A percentile compares a stretch with the other conserved stretches of the same genome.
phyloP scores from a whole-genome alignment of 441 rosid species.

The Kokia cookei region DNA sequence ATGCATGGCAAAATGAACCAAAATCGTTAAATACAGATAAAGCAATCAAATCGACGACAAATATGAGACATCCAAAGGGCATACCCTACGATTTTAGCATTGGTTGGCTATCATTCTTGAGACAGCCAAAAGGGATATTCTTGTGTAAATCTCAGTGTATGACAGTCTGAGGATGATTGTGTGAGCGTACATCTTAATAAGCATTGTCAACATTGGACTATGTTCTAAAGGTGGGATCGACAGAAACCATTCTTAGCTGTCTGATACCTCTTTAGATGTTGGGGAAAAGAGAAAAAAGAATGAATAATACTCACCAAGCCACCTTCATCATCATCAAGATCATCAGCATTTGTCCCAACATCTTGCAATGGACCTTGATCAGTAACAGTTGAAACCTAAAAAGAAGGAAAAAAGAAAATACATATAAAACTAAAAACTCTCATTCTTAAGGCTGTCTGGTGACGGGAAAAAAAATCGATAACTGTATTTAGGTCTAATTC shows the following conservation, averaged over 20 bases:
- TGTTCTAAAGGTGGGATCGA: not conserved
- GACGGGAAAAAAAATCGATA: not conserved
- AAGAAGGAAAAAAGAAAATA: slow-evolving; percentile 1
- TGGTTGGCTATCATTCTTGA: not conserved
- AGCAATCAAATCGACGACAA: not conserved
- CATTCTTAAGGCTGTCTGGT: not conserved
- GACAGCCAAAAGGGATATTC: not conserved
- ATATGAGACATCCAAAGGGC: not conserved
- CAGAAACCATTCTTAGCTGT: not conserved
- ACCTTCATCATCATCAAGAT: slow-evolving; percentile 97
- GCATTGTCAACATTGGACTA: not conserved
- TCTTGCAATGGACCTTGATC: slow-evolving; percentile 78
- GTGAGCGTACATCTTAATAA: not conserved
- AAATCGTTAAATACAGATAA: slow-evolving; percentile 5
- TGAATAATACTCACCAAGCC: slow-evolving; percentile 72
- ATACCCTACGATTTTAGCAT: not conserved
- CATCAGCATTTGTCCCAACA: slow-evolving; percentile 60
- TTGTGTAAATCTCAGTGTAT: not conserved
- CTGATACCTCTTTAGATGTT: not conserved
- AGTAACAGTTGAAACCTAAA: slow-evolving; percentile 90
- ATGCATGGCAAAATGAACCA: not conserved
- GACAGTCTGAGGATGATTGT: not conserved
- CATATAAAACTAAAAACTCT: not conserved
- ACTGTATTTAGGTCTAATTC: not conserved
- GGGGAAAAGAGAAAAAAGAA: not conserved